Evolutionary conservation across 495 filamentous ascomycete species (phyloP).

Genomic region (Xylaria curta): DNA sequence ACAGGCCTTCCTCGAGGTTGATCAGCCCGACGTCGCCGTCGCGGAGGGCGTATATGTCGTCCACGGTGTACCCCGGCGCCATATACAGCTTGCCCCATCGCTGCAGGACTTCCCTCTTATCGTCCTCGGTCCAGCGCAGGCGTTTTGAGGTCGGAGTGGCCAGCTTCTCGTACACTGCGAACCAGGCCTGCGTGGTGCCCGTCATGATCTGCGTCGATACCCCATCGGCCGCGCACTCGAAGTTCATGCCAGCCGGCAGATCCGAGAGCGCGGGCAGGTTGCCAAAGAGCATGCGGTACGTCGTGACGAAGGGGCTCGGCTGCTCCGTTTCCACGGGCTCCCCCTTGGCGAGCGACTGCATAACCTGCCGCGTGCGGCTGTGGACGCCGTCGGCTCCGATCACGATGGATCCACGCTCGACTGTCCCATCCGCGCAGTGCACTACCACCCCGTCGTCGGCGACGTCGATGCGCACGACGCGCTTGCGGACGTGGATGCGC

Average conservation of each 20-base stretch:
- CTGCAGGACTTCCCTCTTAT: slow-evolving; percentile 37
- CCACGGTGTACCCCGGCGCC: slow-evolving; percentile 41
- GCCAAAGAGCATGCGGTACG: slow-evolving; percentile 39
- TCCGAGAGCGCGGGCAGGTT: slow-evolving; percentile 37
- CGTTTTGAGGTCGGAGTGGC: slow-evolving; percentile 46
- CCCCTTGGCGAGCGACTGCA: slow-evolving; percentile 45
- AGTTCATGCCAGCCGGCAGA: slow-evolving; percentile 25
- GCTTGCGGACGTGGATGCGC: slow-evolving; percentile 41
- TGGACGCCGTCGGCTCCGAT: slow-evolving; percentile 62
- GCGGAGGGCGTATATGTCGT: slow-evolving; percentile 44
- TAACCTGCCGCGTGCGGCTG: slow-evolving; percentile 50
- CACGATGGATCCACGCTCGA: slow-evolving; percentile 53
- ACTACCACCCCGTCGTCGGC: slow-evolving; percentile 39
- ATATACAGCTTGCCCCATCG: slow-evolving; percentile 43
- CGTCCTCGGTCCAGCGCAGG: slow-evolving; percentile 47
- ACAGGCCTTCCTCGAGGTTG: slow-evolving; percentile 48
- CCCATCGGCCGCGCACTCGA: slow-evolving; percentile 28
- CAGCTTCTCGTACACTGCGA: slow-evolving; percentile 50
- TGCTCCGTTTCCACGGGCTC: slow-evolving; percentile 28
- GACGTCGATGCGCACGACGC: slow-evolving; percentile 37
- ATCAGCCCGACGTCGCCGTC: slow-evolving; percentile 36
- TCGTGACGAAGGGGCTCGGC: slow-evolving; percentile 38
- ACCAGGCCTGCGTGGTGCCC: slow-evolving; percentile 40
- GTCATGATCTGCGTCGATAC: slow-evolving; percentile 38
- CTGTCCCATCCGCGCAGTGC: slow-evolving; percentile 49